Evolutionary conservation across 257 asterid species (phyloP), one percentile per base, ranked within the genome.

Genomic region (Fraxinus pennsylvanica): DNA sequence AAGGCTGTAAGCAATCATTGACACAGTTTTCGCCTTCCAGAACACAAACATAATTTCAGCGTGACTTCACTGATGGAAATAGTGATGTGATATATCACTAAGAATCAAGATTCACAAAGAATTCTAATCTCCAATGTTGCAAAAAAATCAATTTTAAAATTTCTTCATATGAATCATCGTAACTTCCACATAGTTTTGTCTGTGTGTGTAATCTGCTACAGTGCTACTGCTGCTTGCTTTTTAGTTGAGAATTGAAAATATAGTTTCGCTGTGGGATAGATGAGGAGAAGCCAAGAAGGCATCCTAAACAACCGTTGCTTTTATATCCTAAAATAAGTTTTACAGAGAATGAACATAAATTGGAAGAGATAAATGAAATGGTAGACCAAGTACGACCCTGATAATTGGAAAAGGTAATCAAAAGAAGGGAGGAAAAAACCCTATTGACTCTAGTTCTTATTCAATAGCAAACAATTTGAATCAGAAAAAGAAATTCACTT

Each of bases 401-500:
- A 77, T 10, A 73, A 66, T 61, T 74, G 73, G 73, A 10, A 17
- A 57, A 39, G 9, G 9, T 39, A 5, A 59, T 39, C 45, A 39
- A 39, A 39, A 7, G 12, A 7, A 38, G 27, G 27, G 27, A 25
- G 30, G 8, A 9, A 9, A 41, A 6, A 8, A 52, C 22, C 5
- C 12, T 68, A n/a, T 17, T 35, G 72, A 78, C 71, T 68, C 73
- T 69, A 29, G 45, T 65, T 80, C 45, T 78, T 72, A 41, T 63
- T 68, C 74, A 50, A 27, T 65, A 45, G 36, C 9, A 19, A 21
- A 38, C 54, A 50, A 9, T 39, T 63, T 25, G 17, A 25, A 63
- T 75, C 71, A 61, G 74, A 73, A 72, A 80, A 38, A 69, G 63
- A 68, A 52, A 76, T 74, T 71, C 45, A 72, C 36, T 85, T 41